Evolutionary conservation across 2,329 filamentous ascomycete genomes (phyloP), one percentile per base, ranked within the genome.

Genomic region (Fusarium miscanthi): DNA sequence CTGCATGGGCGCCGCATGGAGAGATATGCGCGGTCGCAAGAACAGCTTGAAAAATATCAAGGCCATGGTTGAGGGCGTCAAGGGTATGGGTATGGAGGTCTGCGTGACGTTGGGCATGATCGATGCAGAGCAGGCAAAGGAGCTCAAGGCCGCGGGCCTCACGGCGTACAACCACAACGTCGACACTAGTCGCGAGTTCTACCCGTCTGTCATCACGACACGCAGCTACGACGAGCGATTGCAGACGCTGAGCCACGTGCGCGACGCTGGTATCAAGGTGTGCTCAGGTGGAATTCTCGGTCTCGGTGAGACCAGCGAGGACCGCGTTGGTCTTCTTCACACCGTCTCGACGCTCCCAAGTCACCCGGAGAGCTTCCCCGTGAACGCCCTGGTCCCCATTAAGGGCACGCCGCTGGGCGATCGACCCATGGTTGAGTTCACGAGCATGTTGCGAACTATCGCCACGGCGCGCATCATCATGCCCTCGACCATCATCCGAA

Each of bases 41-140:
- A 94, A 92, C 48, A 91, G 90, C 72, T 84, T 97, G 58, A 91
- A 91, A 82, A 96, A 96, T 81, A 92, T 97, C 81, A 93, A 93
- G 78, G 90, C 89, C 58, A 97, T 97, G 94, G 90, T 97, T 8
- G 87, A 89, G 62, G 94, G 94, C 2, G 93, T 97, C 25, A 88
- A 92, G 31, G 91, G 83, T 2, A 87, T 97, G 87, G 93, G 91
- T 52, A 95, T 97, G 93, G 94, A 97, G 82, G 91, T 91, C 12
- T 97, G 94, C 81, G 94, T 97, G n/a, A 97, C 94, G 3, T 87
- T 97, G 25, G 94, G 94, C 75, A 97, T 97, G 94, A 94, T 97
- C 76, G 93, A 97, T 81, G 87, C 86, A 10, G 85, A 87, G 73
- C 94, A 97, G 85, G 94, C 94, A 33, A 88, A 89, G 78, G 93